Percentiles rank a stretch among this genome's conserved stretches.
phyloP scores from a whole-genome alignment of 2,329 filamentous ascomycete species.

The Ciborinia camelliae region DNA sequence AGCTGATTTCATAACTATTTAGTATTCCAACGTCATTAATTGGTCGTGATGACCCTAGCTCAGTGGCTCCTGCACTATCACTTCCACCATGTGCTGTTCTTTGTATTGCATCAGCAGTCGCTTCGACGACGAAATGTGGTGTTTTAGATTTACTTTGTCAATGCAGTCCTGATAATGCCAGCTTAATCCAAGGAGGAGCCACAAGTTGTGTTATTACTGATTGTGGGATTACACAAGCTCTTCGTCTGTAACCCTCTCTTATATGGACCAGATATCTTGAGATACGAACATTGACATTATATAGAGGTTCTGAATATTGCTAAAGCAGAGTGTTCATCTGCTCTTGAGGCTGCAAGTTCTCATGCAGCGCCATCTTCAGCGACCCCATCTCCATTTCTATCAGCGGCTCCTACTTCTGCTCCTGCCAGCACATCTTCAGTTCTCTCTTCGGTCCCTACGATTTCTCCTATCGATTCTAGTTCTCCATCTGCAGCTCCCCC shows the following conservation, averaged over 20 bases:
- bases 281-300: not conserved
- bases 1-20: not conserved
- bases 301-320: not conserved
- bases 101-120: not conserved
- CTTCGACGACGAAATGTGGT: not conserved
- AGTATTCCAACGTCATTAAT: not conserved
- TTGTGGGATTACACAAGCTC: not conserved
- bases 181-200: not conserved
- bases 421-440: not conserved
- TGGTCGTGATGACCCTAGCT: not conserved
- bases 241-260: not conserved
- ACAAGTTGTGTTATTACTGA: not conserved
- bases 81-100: conserved; percentile 9
- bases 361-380: not conserved
- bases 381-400: too few relatives aligned
- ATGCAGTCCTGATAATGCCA: conserved; percentile 1
- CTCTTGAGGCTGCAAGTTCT: not conserved
- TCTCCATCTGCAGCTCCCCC: not conserved
- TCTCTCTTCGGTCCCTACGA: not conserved
- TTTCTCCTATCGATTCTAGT: not conserved
- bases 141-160: not conserved
- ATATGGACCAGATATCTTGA: not conserved
- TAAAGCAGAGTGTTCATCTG: conserved; percentile 6
- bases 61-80: not conserved
- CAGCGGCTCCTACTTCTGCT: not conserved